Conservation (phyloP, 1,284 basidiomycete species). For the Fomitopsis palustris region DNA sequence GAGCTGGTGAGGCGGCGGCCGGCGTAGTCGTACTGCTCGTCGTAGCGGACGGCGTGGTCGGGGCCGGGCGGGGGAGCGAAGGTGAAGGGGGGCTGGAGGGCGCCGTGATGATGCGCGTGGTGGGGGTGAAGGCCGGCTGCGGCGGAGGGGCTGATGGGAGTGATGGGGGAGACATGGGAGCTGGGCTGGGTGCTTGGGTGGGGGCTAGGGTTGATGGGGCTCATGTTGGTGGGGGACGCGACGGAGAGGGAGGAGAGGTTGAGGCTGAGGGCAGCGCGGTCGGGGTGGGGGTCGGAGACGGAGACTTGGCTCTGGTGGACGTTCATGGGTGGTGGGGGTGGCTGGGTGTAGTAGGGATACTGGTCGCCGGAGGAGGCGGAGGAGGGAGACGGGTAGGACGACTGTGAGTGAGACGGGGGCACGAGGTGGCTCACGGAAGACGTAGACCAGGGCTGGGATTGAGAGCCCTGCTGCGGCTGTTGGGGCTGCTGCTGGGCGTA, state of each 20-base stretch:
- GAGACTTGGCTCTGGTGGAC: conserved; percentile 21
- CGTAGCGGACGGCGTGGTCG: conserved; percentile 30
- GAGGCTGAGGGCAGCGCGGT: conserved; percentile 47
- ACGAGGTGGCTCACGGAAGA: conserved; percentile 27
- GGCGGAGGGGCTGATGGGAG: conserved; percentile 52
- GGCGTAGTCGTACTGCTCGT: conserved; percentile 29
- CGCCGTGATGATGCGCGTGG: conserved; percentile 26
- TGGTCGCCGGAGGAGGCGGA: conserved; percentile 30
- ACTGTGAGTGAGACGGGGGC: conserved; percentile 28
- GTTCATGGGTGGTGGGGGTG: conserved; percentile 18
- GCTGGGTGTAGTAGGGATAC: conserved; percentile 28
- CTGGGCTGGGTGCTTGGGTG: conserved; percentile 32
- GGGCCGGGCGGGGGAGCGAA: conserved; percentile 29
- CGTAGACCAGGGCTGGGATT: conserved; percentile 26
- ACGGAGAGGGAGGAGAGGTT: conserved; percentile 64
- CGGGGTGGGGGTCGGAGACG: conserved; percentile 25
- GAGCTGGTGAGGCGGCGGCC: conserved; percentile 29
- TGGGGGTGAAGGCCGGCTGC: conserved; percentile 27
- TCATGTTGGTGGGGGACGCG: conserved; percentile 57
- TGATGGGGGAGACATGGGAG: conserved; percentile 47
- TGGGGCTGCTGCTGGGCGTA: background rate
- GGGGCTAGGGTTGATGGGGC: conserved; percentile 51
- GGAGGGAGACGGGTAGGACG: conserved; percentile 35
- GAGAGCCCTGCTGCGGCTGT: background rate
- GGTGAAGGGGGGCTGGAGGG: conserved; percentile 38